phyloP scores from a whole-genome alignment of 2,329 filamentous ascomycete species.

The Neofusicoccum kwambonambiense region DNA sequence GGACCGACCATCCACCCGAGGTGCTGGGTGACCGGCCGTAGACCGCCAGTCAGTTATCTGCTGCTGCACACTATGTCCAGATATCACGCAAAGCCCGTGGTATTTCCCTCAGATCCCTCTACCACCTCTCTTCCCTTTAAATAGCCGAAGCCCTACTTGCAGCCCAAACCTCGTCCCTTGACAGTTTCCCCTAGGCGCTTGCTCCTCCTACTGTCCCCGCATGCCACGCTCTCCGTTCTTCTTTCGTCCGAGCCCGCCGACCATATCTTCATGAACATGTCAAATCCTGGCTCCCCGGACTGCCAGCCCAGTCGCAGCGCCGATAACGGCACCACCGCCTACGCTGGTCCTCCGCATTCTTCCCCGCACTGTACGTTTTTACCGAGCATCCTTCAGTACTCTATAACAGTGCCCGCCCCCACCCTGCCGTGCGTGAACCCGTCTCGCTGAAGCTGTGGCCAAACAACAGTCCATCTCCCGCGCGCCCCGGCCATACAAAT shows the following conservation, averaged over 20 bases:
- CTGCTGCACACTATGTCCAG: background rate
- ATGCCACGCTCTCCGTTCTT: background rate
- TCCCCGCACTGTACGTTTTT: slow-evolving; percentile 2
- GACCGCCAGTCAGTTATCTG: background rate
- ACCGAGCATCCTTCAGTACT: background rate
- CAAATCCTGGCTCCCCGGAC: background rate
- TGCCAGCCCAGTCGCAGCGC: background rate
- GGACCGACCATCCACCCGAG: background rate
- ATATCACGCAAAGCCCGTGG: background rate
- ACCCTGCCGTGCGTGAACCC: background rate
- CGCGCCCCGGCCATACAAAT: background rate
- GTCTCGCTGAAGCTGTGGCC: background rate
- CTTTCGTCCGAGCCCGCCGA: background rate
- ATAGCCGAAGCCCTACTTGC: background rate
- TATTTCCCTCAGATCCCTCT: background rate
- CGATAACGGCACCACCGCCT: background rate
- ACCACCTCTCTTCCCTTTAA: background rate
- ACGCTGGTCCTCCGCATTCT: background rate
- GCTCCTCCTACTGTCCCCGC: background rate
- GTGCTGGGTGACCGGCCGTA: background rate
- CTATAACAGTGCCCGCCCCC: too few relatives aligned
- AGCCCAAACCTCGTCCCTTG: too few relatives aligned
- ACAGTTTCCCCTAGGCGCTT: background rate
- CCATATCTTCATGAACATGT: background rate
- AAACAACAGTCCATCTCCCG: background rate